Evolutionary conservation across 495 filamentous ascomycete genomes (phyloP), one percentile per base, ranked within the genome.

Genomic region (Talaromyces stipitatus): DNA sequence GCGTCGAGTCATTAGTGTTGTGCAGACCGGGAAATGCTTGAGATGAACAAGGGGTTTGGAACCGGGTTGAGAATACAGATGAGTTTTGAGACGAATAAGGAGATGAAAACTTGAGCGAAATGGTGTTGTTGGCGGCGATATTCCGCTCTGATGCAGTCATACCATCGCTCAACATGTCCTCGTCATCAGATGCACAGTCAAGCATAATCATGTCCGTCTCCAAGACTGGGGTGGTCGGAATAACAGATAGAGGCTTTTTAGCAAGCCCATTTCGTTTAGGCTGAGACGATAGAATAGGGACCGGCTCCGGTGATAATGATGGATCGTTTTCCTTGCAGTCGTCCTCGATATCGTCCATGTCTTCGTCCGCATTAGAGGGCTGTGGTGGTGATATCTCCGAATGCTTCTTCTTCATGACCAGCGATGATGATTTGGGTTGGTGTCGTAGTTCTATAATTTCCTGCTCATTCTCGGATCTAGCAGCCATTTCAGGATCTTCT

Each of bases 261-360:
- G 61, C 72, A 73, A n/a, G 67, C 66, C 14, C 65, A 62, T 6
- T 54, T 18, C 50, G 50, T 30, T 33, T 29, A 14, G 72, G 67
- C 27, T 60, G 69, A 16, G 67, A 66, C 11, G 65, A 62, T 41
- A 63, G 52, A 6, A 65, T 51, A 52, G 61, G 63, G 20, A 74
- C 63, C 0, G 72, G 73, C 1, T 66, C 65, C 6, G 72, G 73
- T 9, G 75, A 75, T 16, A 75, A 61, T 9, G 72, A 74, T 2
- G 78, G 76, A 55, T 81, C 66, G 54, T 81, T 81, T 63, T 81
- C 78, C 69, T 81, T 81, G 23, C 47, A 55, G 12, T 57, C 45
- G 27, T 54, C 51, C 22, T 59, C 51, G n/a, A 38, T 29, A 18
- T 54, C 56, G 38, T 57, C 33, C 30, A 45, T 50, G 27, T 47